A percentile compares a stretch with the other conserved stretches of the same genome.
Evolutionary conservation across 768 basidiomycete species (phyloP).

Genomic region (Tricholoma bakamatsutake): DNA sequence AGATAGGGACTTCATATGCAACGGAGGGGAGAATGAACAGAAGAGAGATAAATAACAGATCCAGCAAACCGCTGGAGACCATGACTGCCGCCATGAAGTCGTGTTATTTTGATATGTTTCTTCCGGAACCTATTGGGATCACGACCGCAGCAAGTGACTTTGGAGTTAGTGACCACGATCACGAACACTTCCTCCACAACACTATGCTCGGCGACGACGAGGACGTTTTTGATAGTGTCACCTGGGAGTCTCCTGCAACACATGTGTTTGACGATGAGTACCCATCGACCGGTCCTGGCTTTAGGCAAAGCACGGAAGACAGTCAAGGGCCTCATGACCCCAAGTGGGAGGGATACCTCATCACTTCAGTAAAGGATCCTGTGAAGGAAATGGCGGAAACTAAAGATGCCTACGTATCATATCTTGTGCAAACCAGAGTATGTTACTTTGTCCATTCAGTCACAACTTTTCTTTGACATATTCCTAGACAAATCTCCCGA

Average conservation of each 20-base stretch:
- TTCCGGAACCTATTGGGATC: slow-evolving; percentile 17
- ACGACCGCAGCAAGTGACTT: neutral
- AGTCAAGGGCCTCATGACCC: slow-evolving; percentile 73
- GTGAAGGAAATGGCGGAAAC: slow-evolving; percentile 95
- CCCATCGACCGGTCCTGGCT: slow-evolving; percentile 59
- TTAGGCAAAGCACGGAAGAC: slow-evolving; percentile 73
- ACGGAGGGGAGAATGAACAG: slow-evolving; percentile 28
- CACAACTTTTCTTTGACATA: slow-evolving; percentile 4
- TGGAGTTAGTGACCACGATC: neutral
- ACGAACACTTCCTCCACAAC: slow-evolving; percentile 6
- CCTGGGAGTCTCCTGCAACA: slow-evolving; percentile 71
- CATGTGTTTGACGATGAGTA: slow-evolving; percentile 41
- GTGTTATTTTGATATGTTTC: slow-evolving; percentile 32
- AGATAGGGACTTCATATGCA: slow-evolving; percentile 61
- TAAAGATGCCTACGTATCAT: slow-evolving; percentile 95
- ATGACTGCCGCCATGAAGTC: slow-evolving; percentile 15
- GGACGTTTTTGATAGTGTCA: slow-evolving; percentile 88
- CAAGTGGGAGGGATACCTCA: slow-evolving; percentile 87
- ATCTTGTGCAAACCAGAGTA: slow-evolving; percentile 86
- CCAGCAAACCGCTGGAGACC: slow-evolving; percentile 14
- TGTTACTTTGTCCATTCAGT: slow-evolving; percentile 13
- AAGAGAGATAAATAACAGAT: slow-evolving; percentile 22
- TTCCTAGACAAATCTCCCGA: slow-evolving; percentile 80
- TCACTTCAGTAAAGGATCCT: slow-evolving; percentile 83
- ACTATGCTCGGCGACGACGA: slow-evolving; percentile 81